Percentiles rank a stretch among this genome's conserved stretches.
phyloP scores from a whole-genome alignment of 225 moss, liverwort and hornwort genomes.

The Polytrichum formosum region DNA sequence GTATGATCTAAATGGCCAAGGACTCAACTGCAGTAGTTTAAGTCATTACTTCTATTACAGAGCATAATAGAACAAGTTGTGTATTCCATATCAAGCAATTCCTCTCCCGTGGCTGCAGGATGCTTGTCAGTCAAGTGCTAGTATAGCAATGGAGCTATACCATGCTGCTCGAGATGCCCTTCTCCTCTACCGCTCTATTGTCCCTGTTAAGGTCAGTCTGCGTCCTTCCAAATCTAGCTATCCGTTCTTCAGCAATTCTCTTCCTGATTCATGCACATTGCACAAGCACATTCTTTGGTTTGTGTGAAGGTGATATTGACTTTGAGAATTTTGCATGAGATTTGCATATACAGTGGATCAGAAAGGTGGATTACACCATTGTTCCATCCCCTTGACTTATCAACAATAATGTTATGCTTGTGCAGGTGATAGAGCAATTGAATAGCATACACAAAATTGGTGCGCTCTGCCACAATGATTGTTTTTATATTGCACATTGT shows the following conservation, averaged over 20 bases:
- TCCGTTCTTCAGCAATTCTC: no score
- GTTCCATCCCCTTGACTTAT: background rate
- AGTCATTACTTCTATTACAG: no score
- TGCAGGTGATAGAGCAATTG: slow-evolving; percentile 58
- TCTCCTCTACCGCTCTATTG: slow-evolving; percentile 73
- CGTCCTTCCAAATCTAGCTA: no score
- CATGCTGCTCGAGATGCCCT: slow-evolving; percentile 77
- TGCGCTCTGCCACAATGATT: slow-evolving; percentile 85
- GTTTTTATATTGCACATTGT: slow-evolving; percentile 76
- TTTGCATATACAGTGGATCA: no score
- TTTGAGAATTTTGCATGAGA: no score
- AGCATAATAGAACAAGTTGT: no score
- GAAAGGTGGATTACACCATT: background rate
- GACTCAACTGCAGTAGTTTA: no score
- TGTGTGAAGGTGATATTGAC: no score
- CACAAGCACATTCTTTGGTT: no score
- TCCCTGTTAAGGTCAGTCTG: slow-evolving; percentile 74
- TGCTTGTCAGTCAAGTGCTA: slow-evolving; percentile 76
- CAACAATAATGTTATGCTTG: background rate
- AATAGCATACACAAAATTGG: slow-evolving; percentile 69
- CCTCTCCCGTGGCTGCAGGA: slow-evolving; percentile 46
- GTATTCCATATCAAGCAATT: no score
- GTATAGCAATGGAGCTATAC: slow-evolving; percentile 81
- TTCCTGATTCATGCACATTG: no score
- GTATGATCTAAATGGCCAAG: no score